Evolutionary conservation across 2,329 filamentous ascomycete genomes (phyloP), one percentile per base, ranked within the genome.

Genomic region (Rhinocladiella mackenziei): DNA sequence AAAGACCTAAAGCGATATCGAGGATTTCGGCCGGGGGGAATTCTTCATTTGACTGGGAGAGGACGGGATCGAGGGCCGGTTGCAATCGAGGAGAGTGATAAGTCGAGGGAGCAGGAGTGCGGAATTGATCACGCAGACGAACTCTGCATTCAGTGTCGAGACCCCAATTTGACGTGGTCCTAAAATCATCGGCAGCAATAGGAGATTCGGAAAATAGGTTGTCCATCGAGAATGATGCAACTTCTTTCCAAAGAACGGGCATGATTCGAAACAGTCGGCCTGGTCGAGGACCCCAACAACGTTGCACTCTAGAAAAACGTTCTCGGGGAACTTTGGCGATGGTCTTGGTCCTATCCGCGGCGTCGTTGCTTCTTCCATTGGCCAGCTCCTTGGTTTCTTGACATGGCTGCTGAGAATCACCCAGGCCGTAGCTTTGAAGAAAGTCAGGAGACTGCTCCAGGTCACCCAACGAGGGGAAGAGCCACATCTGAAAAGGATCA

Each of bases 1-100:
- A 76, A 41, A 75, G 66, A 54, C 76, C 73, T 14, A 77, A 56
- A 6, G 72, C 71, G 56, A 76, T 75, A 45, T 76, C 73, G 8
- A 77, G 59, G 5, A 76, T 71, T 51, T 76, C 73, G 3, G 72
- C 69, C 2, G 73, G 72, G 25, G 68, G 74, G 55, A 66, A 76
- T 57, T 49, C 50, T 29, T 45, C 46, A 18, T 38, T 48, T 25
- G 20, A 51, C 63, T 46, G 56, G 63, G 26, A 54, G 59, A 54
- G 33, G 62, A 54, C 30, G 58, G 33, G 49, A 55, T 54, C 43
- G 45, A 42, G 51, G 48, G 42, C 37, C 51, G 34, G 57, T 56
- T 30, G 52, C 47, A 54, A 7, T 25, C 37, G 34, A 7, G 51
- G 51, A 4, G 51, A 51, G 18, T 54, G 48, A 13, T 38, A 55